Evolutionary conservation across 345 rosid genomes (phyloP).

Genomic region (Eutrema heterophyllum): DNA sequence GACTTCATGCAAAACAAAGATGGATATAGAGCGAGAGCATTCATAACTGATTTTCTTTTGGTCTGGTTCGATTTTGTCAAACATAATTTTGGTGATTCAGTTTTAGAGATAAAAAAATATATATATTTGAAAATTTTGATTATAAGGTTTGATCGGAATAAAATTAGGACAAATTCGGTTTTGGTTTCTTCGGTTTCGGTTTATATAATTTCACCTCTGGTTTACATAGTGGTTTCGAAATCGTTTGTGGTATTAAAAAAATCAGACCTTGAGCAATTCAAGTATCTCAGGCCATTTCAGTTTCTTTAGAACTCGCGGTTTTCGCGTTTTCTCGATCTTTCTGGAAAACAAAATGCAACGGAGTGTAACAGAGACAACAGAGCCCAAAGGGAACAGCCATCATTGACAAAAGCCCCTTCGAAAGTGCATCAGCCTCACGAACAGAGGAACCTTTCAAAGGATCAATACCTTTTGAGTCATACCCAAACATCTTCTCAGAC

Average conservation of each 20-base stretch:
- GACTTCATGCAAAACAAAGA: not conserved
- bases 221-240: not conserved
- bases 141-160: not conserved
- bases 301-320: constrained; percentile 42
- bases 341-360: constrained; percentile 58
- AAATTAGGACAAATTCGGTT: not conserved
- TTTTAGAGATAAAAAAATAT: not conserved
- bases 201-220: not conserved
- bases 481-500: constrained; percentile 78
- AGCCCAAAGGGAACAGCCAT: constrained; percentile 86
- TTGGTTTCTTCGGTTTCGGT: not conserved
- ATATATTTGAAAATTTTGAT: too few relatives aligned
- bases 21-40: not conserved
- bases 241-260: constrained; percentile 14
- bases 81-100: not conserved
- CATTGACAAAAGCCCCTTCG: constrained; percentile 86
- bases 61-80: not conserved
- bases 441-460: constrained; percentile 53
- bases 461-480: constrained; percentile 65
- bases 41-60: not conserved
- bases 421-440: constrained; percentile 65
- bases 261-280: not conserved
- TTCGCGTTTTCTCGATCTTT: constrained; percentile 68
- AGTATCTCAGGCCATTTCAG: constrained; percentile 43
- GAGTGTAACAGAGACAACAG: constrained; percentile 82